Base-by-base conservation (phyloP, 2,329 filamentous ascomycete genomes). In the Fusarium chlamydosporum region DNA sequence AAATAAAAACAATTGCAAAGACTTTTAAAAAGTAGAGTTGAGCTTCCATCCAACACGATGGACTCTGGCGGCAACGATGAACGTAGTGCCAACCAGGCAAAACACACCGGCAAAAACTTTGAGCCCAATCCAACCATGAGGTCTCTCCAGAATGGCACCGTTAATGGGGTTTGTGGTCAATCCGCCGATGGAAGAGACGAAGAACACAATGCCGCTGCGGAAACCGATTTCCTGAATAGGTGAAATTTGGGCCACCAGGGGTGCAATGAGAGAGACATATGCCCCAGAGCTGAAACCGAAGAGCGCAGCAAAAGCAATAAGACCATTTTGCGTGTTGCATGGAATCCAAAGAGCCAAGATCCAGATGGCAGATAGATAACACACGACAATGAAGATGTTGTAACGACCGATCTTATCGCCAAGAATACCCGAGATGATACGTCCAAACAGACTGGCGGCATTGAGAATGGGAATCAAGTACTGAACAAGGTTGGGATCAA, bases 141-240 rank as follows among this genome's bases (percentile, higher is more conserved):
- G 62, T 2, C 45, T 61, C 1, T 76, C 67, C 3, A 81, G 50
- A 45, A 82, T 80, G 1, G 82, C 81, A 0, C 87, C 87, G 1
- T 80, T 85, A 66, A 89, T 88, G 0, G 88, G 88, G 56, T 81
- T 86, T 0, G 86, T 84, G 3, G 85, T 83, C 16, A 91, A 77
- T 4, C 86, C 87, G 0, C 84, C 84, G 35, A 91, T 76, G 3
- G 85, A 83, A 16, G 85, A 79, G n/a, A 86, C 75, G 4, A 84
- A 82, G 72, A 89, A 89, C 6, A 77, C 67, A 1, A 80, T 72
- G 3, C 80, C 80, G 5, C 68, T 77, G 1, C 76, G 73, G 57
- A 76, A 75, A 1, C 75, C 76, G 50, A 76, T 76, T 35, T 79
- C 75, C 1, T 53, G 31, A 0, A 67, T 27, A 6, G 72, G 72